Base-by-base conservation (phyloP, 192 early-diverging fungal species). In the Haplosporangium gracile region DNA sequence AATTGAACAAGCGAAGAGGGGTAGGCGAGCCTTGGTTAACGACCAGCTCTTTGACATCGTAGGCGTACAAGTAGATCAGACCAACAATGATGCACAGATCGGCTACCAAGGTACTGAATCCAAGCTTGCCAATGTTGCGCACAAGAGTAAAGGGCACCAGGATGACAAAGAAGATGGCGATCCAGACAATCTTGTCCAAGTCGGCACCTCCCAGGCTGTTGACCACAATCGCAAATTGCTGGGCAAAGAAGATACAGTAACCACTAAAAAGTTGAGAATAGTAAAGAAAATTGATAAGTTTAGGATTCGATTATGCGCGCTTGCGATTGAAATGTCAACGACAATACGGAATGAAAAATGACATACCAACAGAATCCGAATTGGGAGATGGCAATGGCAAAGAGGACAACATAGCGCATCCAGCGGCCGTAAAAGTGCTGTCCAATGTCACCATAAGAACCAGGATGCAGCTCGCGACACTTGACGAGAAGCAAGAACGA, bases 81-180 rank as follows among this genome's bases (percentile, higher is more conserved):
- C 97, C 97, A 24, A 93, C 55, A 42, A 98, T 89, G 77, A 98
- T 98, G 75, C 97, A 96, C 32, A 96, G 89, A 87, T 98, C 97
- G 36, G 97, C 97, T 43, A 98, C 81, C 18, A 97, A 82, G 10
- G 96, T 94, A 39, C 95, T 93, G 69, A 93, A 88, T 10, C 94
- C 94, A 85, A 98, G 93, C 80, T 94, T 94, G 81, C 95, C 95
- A 88, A 98, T 98, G 70, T 94, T 94, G 32, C 97, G 92, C 55
- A 97, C 94, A 84, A 97, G 93, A 8, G 96, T 93, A 78, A 98
- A 89, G 16, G 97, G 97, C 40, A 96, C 91, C 72, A 97, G 93
- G 36, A 96, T 83, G 4, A 95, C 92, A 32, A 94, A 75, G 24
- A 94, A 74, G 69, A 97, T 93, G 89, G 95, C 93, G 39, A 89